Percentiles rank a stretch among this genome's conserved stretches.
These are phyloP conservation scores for Xerocomus minutiporus DNA, from an alignment of 1,284 basidiomycete species.

Conservation along the genomic window DNA sequence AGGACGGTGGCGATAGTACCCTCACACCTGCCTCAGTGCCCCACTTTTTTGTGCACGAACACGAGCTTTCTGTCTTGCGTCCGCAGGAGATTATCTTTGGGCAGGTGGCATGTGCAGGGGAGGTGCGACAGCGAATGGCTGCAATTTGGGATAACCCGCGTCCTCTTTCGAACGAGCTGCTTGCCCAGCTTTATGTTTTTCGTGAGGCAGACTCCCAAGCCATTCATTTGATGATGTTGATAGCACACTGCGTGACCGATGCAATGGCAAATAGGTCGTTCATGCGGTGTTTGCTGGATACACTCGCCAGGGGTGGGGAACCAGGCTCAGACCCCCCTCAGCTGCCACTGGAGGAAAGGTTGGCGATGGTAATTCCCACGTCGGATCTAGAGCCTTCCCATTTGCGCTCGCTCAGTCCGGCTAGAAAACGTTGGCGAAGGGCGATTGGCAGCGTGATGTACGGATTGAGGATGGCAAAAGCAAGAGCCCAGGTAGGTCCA, in stretches of 20 bases:
- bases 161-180: too few species aligned
- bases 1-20: neutral
- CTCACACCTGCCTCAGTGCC: neutral
- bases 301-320: neutral
- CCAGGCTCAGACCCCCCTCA: neutral
- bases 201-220: too few species aligned
- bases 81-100: too few species aligned
- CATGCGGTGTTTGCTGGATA: constrained; percentile 39
- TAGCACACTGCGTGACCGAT: constrained; percentile 21
- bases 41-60: constrained; percentile 21
- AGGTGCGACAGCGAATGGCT: too few species aligned
- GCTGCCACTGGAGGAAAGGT: constrained; percentile 23
- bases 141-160: too few species aligned
- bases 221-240: too few species aligned
- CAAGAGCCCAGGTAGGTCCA: constrained; percentile 29
- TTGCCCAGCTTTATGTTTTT: too few species aligned
- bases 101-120: too few species aligned
- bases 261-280: constrained; percentile 9
- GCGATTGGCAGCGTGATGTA: constrained; percentile 31
- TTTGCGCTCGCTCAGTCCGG: constrained; percentile 26
- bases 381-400: constrained; percentile 32
- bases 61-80: neutral
- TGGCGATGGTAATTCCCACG: constrained; percentile 3
- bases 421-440: constrained; percentile 38
- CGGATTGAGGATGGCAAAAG: constrained; percentile 30